Evolutionary conservation across 768 basidiomycete species (phyloP).

Genomic region (Hysterangium stoloniferum): DNA sequence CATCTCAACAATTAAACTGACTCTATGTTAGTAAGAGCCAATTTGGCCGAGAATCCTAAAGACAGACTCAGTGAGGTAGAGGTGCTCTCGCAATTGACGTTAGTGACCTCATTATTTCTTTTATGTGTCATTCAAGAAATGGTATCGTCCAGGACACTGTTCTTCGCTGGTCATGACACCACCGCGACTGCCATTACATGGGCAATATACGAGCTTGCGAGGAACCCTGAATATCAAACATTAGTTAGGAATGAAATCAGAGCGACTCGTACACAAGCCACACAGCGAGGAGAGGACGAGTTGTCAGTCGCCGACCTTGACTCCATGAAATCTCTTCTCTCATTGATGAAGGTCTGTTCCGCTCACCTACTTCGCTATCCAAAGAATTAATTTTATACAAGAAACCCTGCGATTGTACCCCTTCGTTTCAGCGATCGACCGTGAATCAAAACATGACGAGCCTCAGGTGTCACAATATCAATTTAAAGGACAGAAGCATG

Average conservation of each 20-base stretch:
- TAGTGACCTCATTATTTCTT: conserved; percentile 5
- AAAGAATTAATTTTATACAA: too few species aligned
- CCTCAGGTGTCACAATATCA: background rate
- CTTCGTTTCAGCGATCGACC: too few species aligned
- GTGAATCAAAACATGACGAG: too few species aligned
- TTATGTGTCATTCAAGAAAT: background rate
- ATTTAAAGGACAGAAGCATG: background rate
- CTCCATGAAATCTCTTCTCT: conserved; percentile 25
- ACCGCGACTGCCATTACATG: conserved; percentile 23
- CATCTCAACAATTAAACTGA: conserved; percentile 16
- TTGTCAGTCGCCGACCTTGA: conserved; percentile 27
- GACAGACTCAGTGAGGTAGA: conserved; percentile 23
- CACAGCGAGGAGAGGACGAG: conserved; percentile 19
- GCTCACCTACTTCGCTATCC: too few species aligned
- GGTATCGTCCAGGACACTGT: conserved; percentile 13
- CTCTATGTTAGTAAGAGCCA: conserved; percentile 24
- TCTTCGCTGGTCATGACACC: conserved; percentile 23
- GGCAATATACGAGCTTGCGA: conserved; percentile 24
- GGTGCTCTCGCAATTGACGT: conserved; percentile 27
- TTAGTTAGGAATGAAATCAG: conserved; percentile 23
- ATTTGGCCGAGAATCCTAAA: too few species aligned
- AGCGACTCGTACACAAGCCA: conserved; percentile 16
- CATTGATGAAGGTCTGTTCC: conserved; percentile 25
- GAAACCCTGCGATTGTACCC: too few species aligned
- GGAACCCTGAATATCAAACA: conserved; percentile 20